phyloP scores from a whole-genome alignment of 331 rosid genomes.

The Pyrus hybrid region DNA sequence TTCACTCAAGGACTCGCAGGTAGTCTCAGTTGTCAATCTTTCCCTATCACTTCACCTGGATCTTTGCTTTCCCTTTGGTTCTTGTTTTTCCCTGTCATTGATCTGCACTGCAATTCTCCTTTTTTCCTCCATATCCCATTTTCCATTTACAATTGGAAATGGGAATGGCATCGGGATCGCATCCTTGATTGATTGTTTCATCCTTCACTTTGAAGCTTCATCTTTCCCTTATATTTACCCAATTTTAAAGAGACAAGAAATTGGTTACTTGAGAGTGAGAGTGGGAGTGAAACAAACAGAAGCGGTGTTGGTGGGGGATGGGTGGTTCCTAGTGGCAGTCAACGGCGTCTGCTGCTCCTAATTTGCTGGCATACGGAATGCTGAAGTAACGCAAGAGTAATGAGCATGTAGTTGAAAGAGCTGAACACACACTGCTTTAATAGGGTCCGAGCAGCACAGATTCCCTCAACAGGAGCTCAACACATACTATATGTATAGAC shows the following conservation, averaged over 20 bases:
- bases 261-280: no score
- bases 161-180: constrained; percentile 5
- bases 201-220: not conserved
- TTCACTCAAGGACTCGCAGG: not conserved
- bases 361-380: not conserved
- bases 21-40: not conserved
- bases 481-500: no score
- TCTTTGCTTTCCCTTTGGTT: constrained; percentile 35
- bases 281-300: no score
- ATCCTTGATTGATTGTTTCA: not conserved
- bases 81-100: constrained; percentile 85
- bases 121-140: not conserved
- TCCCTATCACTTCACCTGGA: constrained; percentile 18
- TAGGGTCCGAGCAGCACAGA: constrained; percentile 98
- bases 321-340: no score
- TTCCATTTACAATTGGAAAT: not conserved
- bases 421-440: constrained; percentile 5
- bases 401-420: not conserved
- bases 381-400: not conserved
- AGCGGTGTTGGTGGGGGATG: not conserved
- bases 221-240: not conserved
- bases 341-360: not conserved
- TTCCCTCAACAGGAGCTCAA: constrained; percentile 85
- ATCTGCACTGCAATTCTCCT: constrained; percentile 9
- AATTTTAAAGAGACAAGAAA: no score